Base-by-base conservation (phyloP, 75 land plant genomes). In the Selaginella tamariscina region DNA sequence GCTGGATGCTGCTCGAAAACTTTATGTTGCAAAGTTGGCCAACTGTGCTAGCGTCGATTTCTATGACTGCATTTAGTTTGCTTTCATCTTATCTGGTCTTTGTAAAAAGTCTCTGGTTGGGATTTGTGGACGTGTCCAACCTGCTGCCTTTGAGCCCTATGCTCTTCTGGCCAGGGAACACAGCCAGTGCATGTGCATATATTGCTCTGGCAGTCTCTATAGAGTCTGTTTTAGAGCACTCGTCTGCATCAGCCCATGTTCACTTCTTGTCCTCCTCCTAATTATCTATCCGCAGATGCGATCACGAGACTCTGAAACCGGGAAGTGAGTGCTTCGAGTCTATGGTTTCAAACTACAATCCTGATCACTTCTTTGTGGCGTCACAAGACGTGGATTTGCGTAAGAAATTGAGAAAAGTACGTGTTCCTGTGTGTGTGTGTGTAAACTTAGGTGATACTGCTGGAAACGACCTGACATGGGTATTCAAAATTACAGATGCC, bases 341-440 rank as follows among this genome's bases (percentile, higher is more conserved):
- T 11, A 56, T 91, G 31, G 72, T 91, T 65, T 88, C 80, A 30
- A 80, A 79, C 29, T 66, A 73, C 15, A 95, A 95, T 66, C 60
- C 79, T 9, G 97, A 95, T 67, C 96, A 88, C 33, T 95, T 87
- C 68, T 95, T 85, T 67, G 84, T 95, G 56, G 96, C 87, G 0
- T 83, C 92, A 9, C 91, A 90, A 65, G 97, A 95, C 44, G 64
- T 55, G 33, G 89, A 86, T 23, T 66, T 95, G 44, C 81, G 99
- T 8, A 79, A 76, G 56, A 78, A 79, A 70, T 60, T 87, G 24
- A 81, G 84, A 8, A 70, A 84, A 87, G 99, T 86, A 59, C 2
- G 62, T 11, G 18, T 49, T 49, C 11, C 54, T 49, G 18, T 49
- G 54, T 20, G 20, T 20, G 20, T 49, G 54, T 20, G n/a, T n/a